Conservation (phyloP, 495 filamentous ascomycete genomes). For the Amphirosellinia nigrospora region DNA sequence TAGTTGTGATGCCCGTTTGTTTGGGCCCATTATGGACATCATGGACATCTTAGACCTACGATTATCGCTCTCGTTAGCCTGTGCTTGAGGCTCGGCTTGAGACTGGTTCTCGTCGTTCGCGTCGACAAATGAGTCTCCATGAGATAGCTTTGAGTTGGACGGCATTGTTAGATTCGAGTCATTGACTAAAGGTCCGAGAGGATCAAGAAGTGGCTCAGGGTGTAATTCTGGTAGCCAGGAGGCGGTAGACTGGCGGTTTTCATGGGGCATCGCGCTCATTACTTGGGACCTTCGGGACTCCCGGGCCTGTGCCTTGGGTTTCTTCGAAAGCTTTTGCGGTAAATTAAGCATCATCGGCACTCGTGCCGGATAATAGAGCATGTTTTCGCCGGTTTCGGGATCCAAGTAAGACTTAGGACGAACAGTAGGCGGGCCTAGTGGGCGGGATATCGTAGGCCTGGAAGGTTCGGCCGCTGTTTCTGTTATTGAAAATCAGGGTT, state of each 20-base stretch:
- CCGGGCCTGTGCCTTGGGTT: conserved; percentile 61
- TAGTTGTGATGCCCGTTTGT: conserved; percentile 48
- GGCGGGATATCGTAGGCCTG: conserved; percentile 30
- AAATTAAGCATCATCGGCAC: conserved; percentile 93
- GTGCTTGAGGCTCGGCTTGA: conserved; percentile 17
- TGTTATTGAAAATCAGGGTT: conserved; percentile 26
- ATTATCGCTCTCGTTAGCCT: conserved; percentile 26
- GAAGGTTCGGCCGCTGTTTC: conserved; percentile 29
- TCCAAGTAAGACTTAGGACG: conserved; percentile 67
- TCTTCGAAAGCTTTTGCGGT: conserved; percentile 83
- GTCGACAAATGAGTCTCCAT: conserved; percentile 6
- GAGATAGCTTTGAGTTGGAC: neutral
- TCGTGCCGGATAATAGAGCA: conserved; percentile 95
- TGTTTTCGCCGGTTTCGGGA: conserved; percentile 69
- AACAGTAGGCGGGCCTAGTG: conserved; percentile 40
- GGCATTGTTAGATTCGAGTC: conserved; percentile 16
- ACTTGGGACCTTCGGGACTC: conserved; percentile 74
- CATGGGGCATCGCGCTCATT: conserved; percentile 51
- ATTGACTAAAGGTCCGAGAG: conserved; percentile 32
- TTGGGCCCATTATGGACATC: conserved; percentile 37
- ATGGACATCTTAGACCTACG: conserved; percentile 35
- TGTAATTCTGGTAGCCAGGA: conserved; percentile 56
- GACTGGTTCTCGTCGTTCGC: conserved; percentile 16
- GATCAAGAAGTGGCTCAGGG: conserved; percentile 38
- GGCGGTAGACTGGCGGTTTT: conserved; percentile 38